Evolutionary conservation across 345 rosid genomes (phyloP), one percentile per base, ranked within the genome.

Genomic region (Gossypium rotundifolium): DNA sequence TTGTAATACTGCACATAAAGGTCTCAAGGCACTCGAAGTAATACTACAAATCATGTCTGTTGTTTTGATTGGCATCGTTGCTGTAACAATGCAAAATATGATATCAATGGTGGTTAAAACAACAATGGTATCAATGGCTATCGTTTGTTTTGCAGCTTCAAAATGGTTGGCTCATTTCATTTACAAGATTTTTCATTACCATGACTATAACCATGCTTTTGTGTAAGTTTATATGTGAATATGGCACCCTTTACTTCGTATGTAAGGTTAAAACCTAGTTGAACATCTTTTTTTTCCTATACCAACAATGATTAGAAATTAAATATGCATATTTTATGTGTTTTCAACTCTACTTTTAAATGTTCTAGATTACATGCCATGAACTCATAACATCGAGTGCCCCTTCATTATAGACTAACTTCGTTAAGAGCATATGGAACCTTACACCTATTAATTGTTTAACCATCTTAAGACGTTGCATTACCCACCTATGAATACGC

Each of bases 131-230:
- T 78, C 76, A 2, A 75, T 82, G 18, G 91, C 95, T 0, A 77
- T 91, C 40, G 40, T 80, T 53, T 86, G 89, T 78, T 88, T 91
- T 71, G 91, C 85, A 44, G 90, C 90, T 58, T 91, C 97, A 12
- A 88, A 81, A 84, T 88, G 89, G 91, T 70, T 91, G 83, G 83
- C 90, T 75, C 87, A 88, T 52, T 90, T 91, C 85, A 83, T 91
- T 64, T 76, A 83, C 94, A 88, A 87, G 68, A 88, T 49, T n/a
- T 93, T 93, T 74, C 98, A 75, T 76, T 87, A 73, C 79, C 97
- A 91, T 74, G 97, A 85, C 83, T 90, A 93, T 59, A 82, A 86
- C 72, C 97, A 93, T 80, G 92, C 55, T 53, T 11, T 18, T 27
- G 46, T 17, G 17, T 9, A 58, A 65, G 40, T 6, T 63, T 1